Percentiles rank a stretch among this genome's conserved stretches.
These are phyloP conservation scores for Claviceps fusiformis DNA, from an alignment of 2,329 filamentous ascomycete species.

Conservation along the genomic window DNA sequence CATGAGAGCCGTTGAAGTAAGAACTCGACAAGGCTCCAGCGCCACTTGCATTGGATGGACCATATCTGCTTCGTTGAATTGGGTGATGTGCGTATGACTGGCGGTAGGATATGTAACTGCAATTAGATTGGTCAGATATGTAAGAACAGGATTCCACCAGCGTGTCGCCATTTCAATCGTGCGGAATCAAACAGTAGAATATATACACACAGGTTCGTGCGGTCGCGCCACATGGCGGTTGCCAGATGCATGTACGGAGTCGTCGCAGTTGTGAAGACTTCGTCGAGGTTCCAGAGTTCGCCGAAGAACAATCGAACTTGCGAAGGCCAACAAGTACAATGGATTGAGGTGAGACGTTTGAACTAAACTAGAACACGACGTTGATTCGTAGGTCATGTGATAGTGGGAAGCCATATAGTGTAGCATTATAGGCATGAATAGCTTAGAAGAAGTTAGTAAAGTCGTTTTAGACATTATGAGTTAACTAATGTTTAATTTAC, in stretches of 20 bases:
- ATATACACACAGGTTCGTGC: constrained; percentile 77
- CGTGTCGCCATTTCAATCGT: background rate
- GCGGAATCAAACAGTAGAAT: constrained; percentile 3
- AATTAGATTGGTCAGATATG: constrained; percentile 3
- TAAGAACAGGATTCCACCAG: background rate
- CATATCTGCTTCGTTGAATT: constrained; percentile 63
- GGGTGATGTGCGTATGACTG: constrained; percentile 97
- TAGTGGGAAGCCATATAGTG: too few relatives aligned
- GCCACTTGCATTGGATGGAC: constrained; percentile 31
- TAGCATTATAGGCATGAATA: too few relatives aligned
- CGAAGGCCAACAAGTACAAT: too few relatives aligned
- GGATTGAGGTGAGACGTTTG: too few relatives aligned
- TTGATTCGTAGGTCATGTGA: too few relatives aligned
- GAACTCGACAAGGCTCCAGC: constrained; percentile 45
- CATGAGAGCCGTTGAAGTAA: constrained; percentile 35
- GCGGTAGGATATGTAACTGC: constrained; percentile 94
- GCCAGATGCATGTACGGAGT: constrained; percentile 18
- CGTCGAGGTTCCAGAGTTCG: background rate
- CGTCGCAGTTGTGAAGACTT: constrained; percentile 9
- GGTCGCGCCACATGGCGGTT: constrained; percentile 93
- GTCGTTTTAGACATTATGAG: too few relatives aligned
- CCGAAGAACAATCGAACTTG: background rate
- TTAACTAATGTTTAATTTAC: too few relatives aligned
- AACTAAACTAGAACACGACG: too few relatives aligned
- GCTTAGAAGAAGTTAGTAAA: too few relatives aligned